A percentile compares a stretch with the other conserved stretches of the same genome.
Evolutionary conservation across 208 protist genomes (phyloP).

Genomic region (Phytomonas francai): DNA sequence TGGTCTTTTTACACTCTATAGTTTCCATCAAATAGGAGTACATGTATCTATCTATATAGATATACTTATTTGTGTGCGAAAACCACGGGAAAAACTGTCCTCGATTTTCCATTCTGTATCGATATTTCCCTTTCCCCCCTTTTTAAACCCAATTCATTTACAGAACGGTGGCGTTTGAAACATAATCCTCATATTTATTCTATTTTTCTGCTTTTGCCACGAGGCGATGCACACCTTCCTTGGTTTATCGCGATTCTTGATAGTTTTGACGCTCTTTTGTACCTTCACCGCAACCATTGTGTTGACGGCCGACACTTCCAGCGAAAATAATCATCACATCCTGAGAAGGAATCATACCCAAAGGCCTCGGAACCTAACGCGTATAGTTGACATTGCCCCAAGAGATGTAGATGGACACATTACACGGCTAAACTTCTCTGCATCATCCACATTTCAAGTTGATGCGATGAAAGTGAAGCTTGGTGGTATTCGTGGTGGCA

Average conservation of each 20-base stretch:
- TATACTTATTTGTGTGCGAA: background rate
- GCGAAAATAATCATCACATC: conserved; percentile 17
- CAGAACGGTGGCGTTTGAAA: conserved; percentile 6
- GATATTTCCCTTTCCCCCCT: background rate
- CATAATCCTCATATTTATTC: background rate
- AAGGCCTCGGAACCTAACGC: conserved; percentile 63
- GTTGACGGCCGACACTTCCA: background rate
- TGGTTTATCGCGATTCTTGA: background rate
- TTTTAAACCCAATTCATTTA: conserved; percentile 28
- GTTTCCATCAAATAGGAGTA: background rate
- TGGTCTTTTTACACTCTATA: background rate
- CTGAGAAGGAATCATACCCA: conserved; percentile 36
- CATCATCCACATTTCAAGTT: conserved; percentile 35
- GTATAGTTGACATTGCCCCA: conserved; percentile 47
- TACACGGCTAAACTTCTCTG: conserved; percentile 39
- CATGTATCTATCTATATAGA: background rate
- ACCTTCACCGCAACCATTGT: background rate
- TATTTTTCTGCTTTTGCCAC: background rate
- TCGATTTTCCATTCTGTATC: background rate
- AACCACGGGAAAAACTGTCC: background rate
- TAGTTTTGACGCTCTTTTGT: background rate
- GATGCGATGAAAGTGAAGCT: conserved; percentile 51
- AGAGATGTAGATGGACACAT: conserved; percentile 24
- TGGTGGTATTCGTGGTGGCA: conserved; percentile 39
- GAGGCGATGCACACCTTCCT: background rate